These are phyloP conservation scores for Coffea eugenioides DNA, from an alignment of 257 asterid genomes.

Conservation along the genomic window DNA sequence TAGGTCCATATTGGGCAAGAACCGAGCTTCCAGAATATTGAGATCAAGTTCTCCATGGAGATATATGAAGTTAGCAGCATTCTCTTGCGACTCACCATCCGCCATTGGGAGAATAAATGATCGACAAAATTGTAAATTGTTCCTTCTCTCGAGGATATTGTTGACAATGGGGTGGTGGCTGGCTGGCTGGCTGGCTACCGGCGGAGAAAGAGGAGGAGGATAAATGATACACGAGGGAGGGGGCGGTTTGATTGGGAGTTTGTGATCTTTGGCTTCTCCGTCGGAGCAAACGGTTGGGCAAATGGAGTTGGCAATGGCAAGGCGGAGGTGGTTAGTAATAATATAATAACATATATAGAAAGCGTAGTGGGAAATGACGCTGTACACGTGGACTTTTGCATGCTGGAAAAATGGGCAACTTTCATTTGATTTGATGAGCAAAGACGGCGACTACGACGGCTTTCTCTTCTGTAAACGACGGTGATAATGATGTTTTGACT, in stretches of 20 bases:
- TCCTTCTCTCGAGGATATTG: neutral
- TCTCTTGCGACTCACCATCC: conserved; percentile 26
- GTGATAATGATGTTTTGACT: too few relatives aligned
- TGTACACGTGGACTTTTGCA: conserved; percentile 12
- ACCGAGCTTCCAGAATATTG: conserved; percentile 71
- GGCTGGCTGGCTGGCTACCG: neutral
- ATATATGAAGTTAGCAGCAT: conserved; percentile 14
- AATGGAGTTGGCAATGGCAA: conserved; percentile 12
- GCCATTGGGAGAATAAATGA: conserved; percentile 35
- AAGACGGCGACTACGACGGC: neutral
- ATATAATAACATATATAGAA: too few relatives aligned
- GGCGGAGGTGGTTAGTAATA: neutral
- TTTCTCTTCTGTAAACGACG: too few relatives aligned
- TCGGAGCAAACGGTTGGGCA: conserved; percentile 20
- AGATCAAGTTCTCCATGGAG: conserved; percentile 93
- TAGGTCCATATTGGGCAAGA: conserved; percentile 87
- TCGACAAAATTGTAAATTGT: neutral
- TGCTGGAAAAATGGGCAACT: neutral
- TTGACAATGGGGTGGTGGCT: conserved; percentile 10
- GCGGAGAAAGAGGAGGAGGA: conserved; percentile 5
- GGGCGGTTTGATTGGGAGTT: too few relatives aligned
- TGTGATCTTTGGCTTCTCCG: conserved; percentile 14
- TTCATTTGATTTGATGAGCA: neutral
- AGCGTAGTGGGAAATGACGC: neutral
- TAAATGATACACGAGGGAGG: neutral